phyloP scores from a whole-genome alignment of 768 basidiomycete species.

The Phanerochaete carnosa region DNA sequence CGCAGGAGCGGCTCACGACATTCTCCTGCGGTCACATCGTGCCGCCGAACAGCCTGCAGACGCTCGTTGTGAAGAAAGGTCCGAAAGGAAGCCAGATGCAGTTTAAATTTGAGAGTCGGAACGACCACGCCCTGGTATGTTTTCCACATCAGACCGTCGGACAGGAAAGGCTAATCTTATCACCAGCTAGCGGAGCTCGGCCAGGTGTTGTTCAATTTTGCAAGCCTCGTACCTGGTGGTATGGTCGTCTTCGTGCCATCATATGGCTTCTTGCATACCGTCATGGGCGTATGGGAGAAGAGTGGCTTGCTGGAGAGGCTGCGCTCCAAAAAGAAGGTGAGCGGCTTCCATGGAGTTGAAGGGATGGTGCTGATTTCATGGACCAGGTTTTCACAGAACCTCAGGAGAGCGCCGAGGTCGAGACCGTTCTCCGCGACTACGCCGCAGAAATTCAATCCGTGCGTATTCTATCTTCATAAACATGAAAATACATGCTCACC shows the following conservation, averaged over 20 bases:
- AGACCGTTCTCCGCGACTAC: conserved; percentile 73
- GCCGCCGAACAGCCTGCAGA: conserved; percentile 71
- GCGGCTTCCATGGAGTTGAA: conserved; percentile 8
- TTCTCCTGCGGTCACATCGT: conserved; percentile 95
- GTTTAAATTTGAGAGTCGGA: conserved; percentile 78
- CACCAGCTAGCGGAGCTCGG: conserved; percentile 77
- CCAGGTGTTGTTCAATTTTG: conserved; percentile 76
- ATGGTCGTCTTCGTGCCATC: conserved; percentile 95
- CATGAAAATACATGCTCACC: background rate
- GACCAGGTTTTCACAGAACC: conserved; percentile 87
- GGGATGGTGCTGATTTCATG: background rate
- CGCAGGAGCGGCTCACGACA: conserved; percentile 58
- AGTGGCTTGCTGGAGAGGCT: conserved; percentile 63
- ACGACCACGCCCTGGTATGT: conserved; percentile 56
- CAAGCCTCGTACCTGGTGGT: conserved; percentile 76
- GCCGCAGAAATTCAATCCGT: conserved; percentile 36
- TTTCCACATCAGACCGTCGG: background rate
- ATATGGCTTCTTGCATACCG: conserved; percentile 73
- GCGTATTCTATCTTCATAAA: background rate
- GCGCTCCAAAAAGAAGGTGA: conserved; percentile 69
- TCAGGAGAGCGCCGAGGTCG: conserved; percentile 66
- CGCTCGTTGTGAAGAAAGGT: conserved; percentile 70
- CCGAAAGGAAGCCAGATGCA: conserved; percentile 71
- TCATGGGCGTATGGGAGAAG: conserved; percentile 63
- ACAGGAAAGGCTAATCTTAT: background rate